phyloP scores from a whole-genome alignment of 345 rosid genomes.

The Boechera stricta region DNA sequence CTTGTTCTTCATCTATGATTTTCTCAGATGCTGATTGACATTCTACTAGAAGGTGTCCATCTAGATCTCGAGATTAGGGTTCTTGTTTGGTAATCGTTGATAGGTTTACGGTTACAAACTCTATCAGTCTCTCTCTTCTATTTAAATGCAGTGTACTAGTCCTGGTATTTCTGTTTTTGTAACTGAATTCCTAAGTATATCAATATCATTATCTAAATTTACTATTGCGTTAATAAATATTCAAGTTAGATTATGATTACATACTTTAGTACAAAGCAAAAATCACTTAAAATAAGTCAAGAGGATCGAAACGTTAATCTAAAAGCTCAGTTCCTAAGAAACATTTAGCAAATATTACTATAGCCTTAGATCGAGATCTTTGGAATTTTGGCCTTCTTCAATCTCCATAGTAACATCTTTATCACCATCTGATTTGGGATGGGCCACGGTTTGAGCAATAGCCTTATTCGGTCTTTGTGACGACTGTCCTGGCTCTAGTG shows the following conservation, averaged over 20 bases:
- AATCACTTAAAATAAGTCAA: slow-evolving; percentile 5
- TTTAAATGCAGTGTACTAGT: too few relatives aligned
- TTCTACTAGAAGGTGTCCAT: too few relatives aligned
- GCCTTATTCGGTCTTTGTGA: slow-evolving; percentile 24
- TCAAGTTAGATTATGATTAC: slow-evolving; percentile 19
- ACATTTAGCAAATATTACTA: slow-evolving; percentile 32
- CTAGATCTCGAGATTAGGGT: too few relatives aligned
- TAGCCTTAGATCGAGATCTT: slow-evolving; percentile 64
- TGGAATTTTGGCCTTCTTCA: slow-evolving; percentile 46
- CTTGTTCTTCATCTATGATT: too few relatives aligned
- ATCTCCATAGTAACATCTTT: slow-evolving; percentile 22
- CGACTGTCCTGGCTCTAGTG: slow-evolving; percentile 44
- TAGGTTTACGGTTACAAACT: too few relatives aligned
- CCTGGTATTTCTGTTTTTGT: too few relatives aligned
- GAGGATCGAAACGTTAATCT: slow-evolving; percentile 10
- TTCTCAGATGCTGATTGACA: too few relatives aligned
- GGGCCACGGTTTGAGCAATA: slow-evolving; percentile 19
- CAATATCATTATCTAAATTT: not conserved
- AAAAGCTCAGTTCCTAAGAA: slow-evolving; percentile 17
- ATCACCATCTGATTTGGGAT: slow-evolving; percentile 22
- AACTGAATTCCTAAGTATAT: too few relatives aligned
- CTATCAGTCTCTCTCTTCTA: too few relatives aligned
- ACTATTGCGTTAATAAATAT: slow-evolving; percentile 4
- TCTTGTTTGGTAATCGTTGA: too few relatives aligned
- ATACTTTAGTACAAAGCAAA: slow-evolving; percentile 17